Percentiles rank a stretch among this genome's conserved stretches.
phyloP scores from a whole-genome alignment of 2,329 filamentous ascomycete genomes.

The Aplosporella prunicola region DNA sequence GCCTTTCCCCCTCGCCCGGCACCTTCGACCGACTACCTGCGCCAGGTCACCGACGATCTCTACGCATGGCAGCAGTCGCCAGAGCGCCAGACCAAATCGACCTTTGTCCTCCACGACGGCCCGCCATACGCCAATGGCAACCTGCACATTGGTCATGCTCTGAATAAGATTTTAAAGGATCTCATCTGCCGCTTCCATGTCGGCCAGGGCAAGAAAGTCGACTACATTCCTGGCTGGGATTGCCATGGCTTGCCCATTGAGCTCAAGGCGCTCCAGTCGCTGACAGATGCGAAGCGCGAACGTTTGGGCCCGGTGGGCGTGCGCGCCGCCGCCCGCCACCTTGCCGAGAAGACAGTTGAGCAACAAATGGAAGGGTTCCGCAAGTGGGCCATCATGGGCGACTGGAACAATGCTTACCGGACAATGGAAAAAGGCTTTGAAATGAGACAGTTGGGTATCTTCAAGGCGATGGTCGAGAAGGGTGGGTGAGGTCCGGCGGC shows the following conservation, averaged over 20 bases:
- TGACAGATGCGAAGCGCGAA: constrained; percentile 22
- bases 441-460: constrained; percentile 63
- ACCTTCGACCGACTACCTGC: constrained; percentile 46
- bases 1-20: constrained; percentile 38
- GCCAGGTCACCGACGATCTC: constrained; percentile 73
- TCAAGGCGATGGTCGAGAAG: constrained; percentile 63
- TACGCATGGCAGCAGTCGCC: constrained; percentile 71
- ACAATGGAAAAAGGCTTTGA: constrained; percentile 74
- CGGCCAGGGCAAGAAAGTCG: constrained; percentile 63
- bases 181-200: constrained; percentile 78
- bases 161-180: constrained; percentile 97
- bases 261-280: constrained; percentile 72
- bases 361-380: constrained; percentile 66
- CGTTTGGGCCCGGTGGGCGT: constrained; percentile 46
- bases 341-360: constrained; percentile 60
- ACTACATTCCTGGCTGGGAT: constrained; percentile 91
- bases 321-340: constrained; percentile 51
- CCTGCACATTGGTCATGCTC: constrained; percentile 83
- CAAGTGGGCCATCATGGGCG: constrained; percentile 68
- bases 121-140: constrained; percentile 93
- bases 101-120: constrained; percentile 85
- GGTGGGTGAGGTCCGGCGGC: constrained; percentile 27
- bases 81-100: constrained; percentile 33
- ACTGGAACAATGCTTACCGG: constrained; percentile 67
- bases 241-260: constrained; percentile 97